Evolutionary conservation across 2,329 filamentous ascomycete genomes (phyloP).

Genomic region (Curvularia hawaiiensis): DNA sequence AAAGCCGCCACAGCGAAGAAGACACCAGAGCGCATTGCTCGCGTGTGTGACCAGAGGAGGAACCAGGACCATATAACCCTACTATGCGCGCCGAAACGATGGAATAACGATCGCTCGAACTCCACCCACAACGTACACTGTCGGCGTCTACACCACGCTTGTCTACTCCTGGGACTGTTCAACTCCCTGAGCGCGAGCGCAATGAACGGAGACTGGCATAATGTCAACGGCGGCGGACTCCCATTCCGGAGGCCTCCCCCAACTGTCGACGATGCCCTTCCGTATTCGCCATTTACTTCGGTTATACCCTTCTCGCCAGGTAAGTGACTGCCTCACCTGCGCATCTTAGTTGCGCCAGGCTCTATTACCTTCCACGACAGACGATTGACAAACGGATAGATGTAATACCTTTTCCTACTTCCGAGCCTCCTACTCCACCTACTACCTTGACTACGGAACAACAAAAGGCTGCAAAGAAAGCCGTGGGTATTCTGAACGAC

Average conservation of each 20-base stretch:
- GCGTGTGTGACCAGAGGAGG: slow-evolving; percentile 5
- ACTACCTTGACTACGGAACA: slow-evolving; percentile 50
- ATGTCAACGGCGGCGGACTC: slow-evolving; percentile 40
- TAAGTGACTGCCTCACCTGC: slow-evolving; percentile 49
- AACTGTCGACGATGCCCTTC: slow-evolving; percentile 73
- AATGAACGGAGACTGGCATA: slow-evolving; percentile 43
- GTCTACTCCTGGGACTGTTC: slow-evolving; percentile 6
- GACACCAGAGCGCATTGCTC: slow-evolving; percentile 11
- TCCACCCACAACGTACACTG: slow-evolving; percentile 6
- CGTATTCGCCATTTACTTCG: slow-evolving; percentile 82
- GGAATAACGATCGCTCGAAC: slow-evolving; percentile 15
- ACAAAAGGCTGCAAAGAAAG: slow-evolving; percentile 56
- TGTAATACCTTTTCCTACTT: slow-evolving; percentile 53
- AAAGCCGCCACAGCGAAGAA: slow-evolving; percentile 2
- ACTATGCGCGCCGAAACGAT: slow-evolving; percentile 23
- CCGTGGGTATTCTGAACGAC: slow-evolving; percentile 71
- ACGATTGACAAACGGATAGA: slow-evolving; percentile 43
- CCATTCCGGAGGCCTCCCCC: slow-evolving; percentile 49
- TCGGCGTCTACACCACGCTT: slow-evolving; percentile 6
- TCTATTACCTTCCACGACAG: slow-evolving; percentile 25
- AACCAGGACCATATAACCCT: slow-evolving; percentile 8
- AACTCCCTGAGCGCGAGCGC: slow-evolving; percentile 14
- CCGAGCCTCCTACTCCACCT: slow-evolving; percentile 48
- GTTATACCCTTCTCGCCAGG: slow-evolving; percentile 79
- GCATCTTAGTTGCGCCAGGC: slow-evolving; percentile 8